phyloP scores from a whole-genome alignment of 1,284 basidiomycete species.

The Boletus semigastroideus region DNA sequence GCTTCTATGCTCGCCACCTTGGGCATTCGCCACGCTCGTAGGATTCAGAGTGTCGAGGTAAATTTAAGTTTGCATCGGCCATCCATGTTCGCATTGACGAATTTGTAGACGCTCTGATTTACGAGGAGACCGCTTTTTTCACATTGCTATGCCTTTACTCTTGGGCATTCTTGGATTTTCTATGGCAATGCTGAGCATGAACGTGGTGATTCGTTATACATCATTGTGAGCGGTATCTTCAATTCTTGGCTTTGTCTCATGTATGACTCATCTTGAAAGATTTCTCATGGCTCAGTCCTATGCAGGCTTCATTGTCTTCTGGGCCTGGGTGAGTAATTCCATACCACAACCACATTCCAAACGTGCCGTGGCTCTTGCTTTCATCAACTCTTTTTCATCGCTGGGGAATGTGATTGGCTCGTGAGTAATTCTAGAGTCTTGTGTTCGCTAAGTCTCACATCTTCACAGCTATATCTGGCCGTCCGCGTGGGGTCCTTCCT shows the following conservation, averaged over 20 bases:
- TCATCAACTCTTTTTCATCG: conserved; percentile 73
- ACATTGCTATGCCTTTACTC: conserved; percentile 53
- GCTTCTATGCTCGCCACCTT: conserved; percentile 63
- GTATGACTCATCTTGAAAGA: conserved; percentile 24
- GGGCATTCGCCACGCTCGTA: conserved; percentile 54
- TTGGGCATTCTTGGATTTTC: conserved; percentile 72
- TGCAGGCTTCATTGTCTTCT: conserved; percentile 66
- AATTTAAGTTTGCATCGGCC: conserved; percentile 19
- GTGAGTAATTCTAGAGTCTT: conserved; percentile 42
- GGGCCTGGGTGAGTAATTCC: conserved; percentile 71
- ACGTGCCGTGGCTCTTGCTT: conserved; percentile 73
- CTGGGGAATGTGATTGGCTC: conserved; percentile 76
- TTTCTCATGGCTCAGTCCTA: conserved; percentile 79
- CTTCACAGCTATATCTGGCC: conserved; percentile 44
- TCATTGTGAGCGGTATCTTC: conserved; percentile 51
- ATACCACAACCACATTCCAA: conserved; percentile 69
- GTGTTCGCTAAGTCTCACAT: background rate
- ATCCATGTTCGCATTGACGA: conserved; percentile 1
- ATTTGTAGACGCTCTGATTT: conserved; percentile 66
- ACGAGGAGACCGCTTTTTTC: conserved; percentile 63
- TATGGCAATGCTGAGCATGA: conserved; percentile 71
- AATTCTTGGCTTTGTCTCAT: background rate
- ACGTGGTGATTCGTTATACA: conserved; percentile 64
- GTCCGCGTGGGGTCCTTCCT: conserved; percentile 39
- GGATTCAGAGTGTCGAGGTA: conserved; percentile 41